phyloP scores from a whole-genome alignment of 257 asterid species.

The Nicotiana attenuata region DNA sequence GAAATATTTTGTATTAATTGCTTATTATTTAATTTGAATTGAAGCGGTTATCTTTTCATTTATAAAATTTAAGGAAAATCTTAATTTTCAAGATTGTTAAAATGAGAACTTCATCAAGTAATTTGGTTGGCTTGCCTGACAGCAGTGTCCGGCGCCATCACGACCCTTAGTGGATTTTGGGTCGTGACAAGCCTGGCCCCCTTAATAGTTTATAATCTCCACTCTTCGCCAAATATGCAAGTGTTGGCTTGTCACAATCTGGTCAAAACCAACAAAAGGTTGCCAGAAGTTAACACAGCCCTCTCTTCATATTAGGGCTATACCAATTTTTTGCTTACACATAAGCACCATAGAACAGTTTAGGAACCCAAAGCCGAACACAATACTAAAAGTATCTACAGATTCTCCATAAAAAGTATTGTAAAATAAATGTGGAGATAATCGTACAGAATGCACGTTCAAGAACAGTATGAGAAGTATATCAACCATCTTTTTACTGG shows the following conservation, averaged over 20 bases:
- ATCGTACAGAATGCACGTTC: background rate
- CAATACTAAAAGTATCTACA: background rate
- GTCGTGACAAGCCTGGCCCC: background rate
- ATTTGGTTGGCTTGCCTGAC: too few species aligned
- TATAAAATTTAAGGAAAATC: too few species aligned
- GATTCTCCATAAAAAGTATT: background rate
- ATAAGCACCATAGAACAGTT: background rate
- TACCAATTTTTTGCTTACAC: background rate
- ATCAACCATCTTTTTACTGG: background rate
- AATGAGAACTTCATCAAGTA: too few species aligned
- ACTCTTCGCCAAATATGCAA: background rate
- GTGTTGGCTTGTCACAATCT: background rate
- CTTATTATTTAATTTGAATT: too few species aligned
- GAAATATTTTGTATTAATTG: too few species aligned
- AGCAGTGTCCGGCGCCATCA: too few species aligned
- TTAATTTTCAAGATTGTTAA: too few species aligned
- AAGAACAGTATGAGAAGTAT: background rate
- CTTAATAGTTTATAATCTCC: too few species aligned
- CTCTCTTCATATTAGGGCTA: background rate
- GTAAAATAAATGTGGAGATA: background rate
- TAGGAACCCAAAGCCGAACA: background rate
- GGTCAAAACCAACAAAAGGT: background rate
- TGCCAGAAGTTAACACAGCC: background rate
- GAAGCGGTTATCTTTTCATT: too few species aligned
- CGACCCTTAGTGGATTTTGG: too few species aligned